phyloP scores from a whole-genome alignment of 2,329 filamentous ascomycete genomes.

The Cladosporium sp. region DNA sequence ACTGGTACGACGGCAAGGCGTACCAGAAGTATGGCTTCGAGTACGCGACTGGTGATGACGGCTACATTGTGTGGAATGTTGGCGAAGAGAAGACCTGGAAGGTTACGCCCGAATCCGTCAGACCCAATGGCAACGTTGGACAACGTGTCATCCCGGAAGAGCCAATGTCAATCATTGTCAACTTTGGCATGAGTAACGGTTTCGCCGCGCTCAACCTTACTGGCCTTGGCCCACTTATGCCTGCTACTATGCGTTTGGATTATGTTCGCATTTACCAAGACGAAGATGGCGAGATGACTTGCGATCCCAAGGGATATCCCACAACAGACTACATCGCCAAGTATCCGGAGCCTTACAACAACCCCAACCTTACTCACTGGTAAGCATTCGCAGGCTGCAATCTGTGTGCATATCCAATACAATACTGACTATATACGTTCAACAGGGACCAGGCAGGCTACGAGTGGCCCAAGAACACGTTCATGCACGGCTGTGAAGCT shows the following conservation, averaged over 20 bases:
- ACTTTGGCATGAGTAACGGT: conserved; percentile 58
- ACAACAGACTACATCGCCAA: conserved; percentile 53
- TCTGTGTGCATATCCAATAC: not conserved
- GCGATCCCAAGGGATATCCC: conserved; percentile 56
- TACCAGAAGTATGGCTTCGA: conserved; percentile 60
- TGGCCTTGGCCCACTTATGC: conserved; percentile 56
- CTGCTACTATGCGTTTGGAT: conserved; percentile 59
- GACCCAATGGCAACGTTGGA: conserved; percentile 55
- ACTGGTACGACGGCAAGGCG: conserved; percentile 55
- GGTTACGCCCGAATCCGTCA: conserved; percentile 54
- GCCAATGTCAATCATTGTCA: conserved; percentile 56
- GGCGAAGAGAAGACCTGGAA: conserved; percentile 53
- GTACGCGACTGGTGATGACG: conserved; percentile 51
- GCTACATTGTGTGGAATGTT: conserved; percentile 54
- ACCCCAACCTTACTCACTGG: conserved; percentile 54
- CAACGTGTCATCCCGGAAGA: conserved; percentile 53
- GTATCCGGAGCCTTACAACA: conserved; percentile 50
- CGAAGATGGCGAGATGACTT: conserved; percentile 50
- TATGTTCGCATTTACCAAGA: conserved; percentile 58
- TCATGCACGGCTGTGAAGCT: conserved; percentile 43
- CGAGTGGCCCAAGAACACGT: conserved; percentile 45
- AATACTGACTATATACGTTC: conserved; percentile 1
- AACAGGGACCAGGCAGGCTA: conserved; percentile 34
- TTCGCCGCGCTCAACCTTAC: conserved; percentile 63
- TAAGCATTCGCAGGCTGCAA: conserved; percentile 8